These are phyloP conservation scores for Aspergillus nanangensis DNA, from an alignment of 495 filamentous ascomycete genomes.

Conservation along the genomic window DNA sequence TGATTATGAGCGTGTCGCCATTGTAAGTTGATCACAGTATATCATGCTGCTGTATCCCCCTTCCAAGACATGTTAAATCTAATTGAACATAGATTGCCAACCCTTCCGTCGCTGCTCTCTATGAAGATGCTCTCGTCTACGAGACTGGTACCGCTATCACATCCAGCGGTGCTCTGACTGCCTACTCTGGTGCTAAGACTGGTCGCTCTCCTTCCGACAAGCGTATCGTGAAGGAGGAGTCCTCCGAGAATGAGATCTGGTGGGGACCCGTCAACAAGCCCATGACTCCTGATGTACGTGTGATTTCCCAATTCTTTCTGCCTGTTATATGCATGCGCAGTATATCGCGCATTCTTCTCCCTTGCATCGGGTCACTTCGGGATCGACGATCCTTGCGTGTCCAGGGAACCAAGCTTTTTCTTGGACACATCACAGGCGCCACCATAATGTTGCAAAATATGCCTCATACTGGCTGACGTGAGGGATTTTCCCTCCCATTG, in stretches of 20 bases:
- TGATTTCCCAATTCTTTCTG: neutral
- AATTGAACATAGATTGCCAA: conserved; percentile 69
- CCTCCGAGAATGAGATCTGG: conserved; percentile 90
- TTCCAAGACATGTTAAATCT: neutral
- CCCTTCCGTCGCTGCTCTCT: conserved; percentile 86
- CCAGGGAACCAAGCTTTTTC: conserved; percentile 32
- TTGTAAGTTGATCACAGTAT: too few relatives aligned
- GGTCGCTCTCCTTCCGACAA: conserved; percentile 96
- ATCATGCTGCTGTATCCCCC: conserved; percentile 27
- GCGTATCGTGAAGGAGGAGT: conserved; percentile 88
- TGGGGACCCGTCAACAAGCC: conserved; percentile 99
- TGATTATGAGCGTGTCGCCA: conserved; percentile 97
- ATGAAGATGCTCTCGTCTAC: conserved; percentile 99
- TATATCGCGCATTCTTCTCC: conserved; percentile 4
- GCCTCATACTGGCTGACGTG: conserved; percentile 14
- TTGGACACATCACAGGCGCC: neutral
- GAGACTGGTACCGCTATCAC: conserved; percentile 97
- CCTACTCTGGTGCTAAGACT: conserved; percentile 97
- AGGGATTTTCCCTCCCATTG: conserved; percentile 17
- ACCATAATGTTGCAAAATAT: conserved; percentile 6
- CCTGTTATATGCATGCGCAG: neutral
- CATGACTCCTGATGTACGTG: conserved; percentile 93
- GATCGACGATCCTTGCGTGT: conserved; percentile 21
- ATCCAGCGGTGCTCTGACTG: conserved; percentile 87
- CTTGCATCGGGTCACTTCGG: conserved; percentile 19